phyloP scores from a whole-genome alignment of 1,284 basidiomycete species.

The Flammula alnicola region DNA sequence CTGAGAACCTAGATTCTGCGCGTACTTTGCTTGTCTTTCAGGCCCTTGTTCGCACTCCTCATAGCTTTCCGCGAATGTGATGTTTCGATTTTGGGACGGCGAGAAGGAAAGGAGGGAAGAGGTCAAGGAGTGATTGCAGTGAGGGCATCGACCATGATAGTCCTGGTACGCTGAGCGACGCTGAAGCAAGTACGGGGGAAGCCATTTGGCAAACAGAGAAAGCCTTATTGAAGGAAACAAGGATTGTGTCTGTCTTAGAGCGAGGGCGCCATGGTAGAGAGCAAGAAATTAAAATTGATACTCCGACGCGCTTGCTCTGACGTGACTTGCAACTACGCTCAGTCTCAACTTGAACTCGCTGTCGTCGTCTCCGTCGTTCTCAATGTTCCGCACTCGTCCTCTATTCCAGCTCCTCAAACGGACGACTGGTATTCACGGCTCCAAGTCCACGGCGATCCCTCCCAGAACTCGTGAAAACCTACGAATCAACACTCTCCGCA shows the following conservation, averaged over 20 bases:
- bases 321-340: not conserved
- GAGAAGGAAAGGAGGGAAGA: constrained; percentile 87
- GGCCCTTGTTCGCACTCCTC: constrained; percentile 92
- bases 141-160: constrained; percentile 54
- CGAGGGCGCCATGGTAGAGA: constrained; percentile 37
- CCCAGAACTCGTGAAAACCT: constrained; percentile 76
- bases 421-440: constrained; percentile 81
- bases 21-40: constrained; percentile 93
- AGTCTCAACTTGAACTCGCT: constrained; percentile 1
- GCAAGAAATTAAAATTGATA: constrained; percentile 35
- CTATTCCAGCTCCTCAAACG: constrained; percentile 72
- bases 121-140: constrained; percentile 68
- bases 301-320: constrained; percentile 38
- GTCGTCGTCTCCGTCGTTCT: constrained; percentile 17
- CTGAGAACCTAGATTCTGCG: constrained; percentile 15
- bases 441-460: constrained; percentile 80
- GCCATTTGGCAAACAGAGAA: constrained; percentile 29
- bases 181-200: constrained; percentile 35
- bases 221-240: constrained; percentile 27
- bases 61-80: constrained; percentile 96
- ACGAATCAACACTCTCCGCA: constrained; percentile 78
- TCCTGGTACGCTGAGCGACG: constrained; percentile 35
- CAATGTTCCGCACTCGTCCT: constrained; percentile 83
- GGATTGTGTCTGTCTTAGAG: constrained; percentile 38
- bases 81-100: constrained; percentile 96